Percentiles rank a stretch among this genome's conserved stretches.
phyloP scores from a whole-genome alignment of 257 asterid species.

The Nicotiana benthamiana region DNA sequence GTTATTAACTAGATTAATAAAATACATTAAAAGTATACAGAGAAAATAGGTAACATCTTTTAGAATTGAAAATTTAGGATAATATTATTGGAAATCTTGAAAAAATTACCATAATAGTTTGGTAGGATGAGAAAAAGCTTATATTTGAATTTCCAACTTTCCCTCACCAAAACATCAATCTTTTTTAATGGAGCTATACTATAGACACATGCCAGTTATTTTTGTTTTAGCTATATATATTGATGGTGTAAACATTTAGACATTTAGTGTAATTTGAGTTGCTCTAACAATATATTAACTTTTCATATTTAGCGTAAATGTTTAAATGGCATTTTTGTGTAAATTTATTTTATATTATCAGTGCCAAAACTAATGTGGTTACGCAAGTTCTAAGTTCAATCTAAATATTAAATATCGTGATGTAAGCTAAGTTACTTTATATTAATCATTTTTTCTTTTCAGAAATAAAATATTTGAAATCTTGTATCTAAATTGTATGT shows the following conservation, averaged over 20 bases:
- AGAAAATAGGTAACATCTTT: too few relatives aligned
- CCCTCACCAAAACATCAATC: neutral
- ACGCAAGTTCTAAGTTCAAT: too few relatives aligned
- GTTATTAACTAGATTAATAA: neutral
- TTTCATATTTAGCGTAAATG: neutral
- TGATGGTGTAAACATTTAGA: neutral
- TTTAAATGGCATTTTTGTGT: neutral
- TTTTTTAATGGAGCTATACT: neutral
- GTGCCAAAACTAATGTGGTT: too few relatives aligned
- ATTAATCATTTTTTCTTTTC: neutral
- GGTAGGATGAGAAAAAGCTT: neutral
- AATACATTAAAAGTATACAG: too few relatives aligned
- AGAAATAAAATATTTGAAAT: neutral
- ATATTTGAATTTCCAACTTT: too few relatives aligned
- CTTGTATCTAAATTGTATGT: neutral
- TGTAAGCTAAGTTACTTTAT: neutral
- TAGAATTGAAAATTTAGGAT: neutral
- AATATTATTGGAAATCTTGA: neutral
- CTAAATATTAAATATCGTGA: neutral
- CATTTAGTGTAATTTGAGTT: neutral
- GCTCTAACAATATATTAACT: neutral
- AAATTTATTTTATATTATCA: neutral
- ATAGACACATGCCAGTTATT: neutral
- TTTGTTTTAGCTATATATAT: neutral
- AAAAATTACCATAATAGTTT: neutral